phyloP scores from a whole-genome alignment of 306 rosid species.

The Dalbergia oliveri region DNA sequence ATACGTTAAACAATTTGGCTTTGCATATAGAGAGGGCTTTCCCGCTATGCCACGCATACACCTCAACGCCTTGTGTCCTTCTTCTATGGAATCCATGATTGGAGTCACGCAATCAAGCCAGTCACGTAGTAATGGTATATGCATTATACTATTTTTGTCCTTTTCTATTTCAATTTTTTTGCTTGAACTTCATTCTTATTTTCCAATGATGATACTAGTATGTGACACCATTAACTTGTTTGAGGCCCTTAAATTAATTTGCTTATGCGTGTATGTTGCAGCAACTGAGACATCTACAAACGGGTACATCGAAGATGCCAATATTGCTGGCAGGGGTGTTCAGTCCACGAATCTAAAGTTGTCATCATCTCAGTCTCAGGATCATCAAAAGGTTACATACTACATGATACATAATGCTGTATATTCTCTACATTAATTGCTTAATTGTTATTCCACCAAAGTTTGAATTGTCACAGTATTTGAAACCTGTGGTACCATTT shows the following conservation, averaged over 20 bases:
- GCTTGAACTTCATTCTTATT: background rate
- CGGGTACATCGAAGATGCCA: constrained; percentile 48
- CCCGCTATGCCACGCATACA: background rate
- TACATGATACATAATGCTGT: background rate
- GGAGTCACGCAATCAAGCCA: constrained; percentile 32
- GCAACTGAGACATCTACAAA: constrained; percentile 31
- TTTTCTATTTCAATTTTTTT: constrained; percentile 3
- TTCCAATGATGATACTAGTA: background rate
- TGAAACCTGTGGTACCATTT: background rate
- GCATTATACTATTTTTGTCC: background rate
- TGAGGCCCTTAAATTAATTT: background rate
- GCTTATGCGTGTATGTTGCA: background rate
- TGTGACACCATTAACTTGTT: background rate
- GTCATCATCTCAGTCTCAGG: constrained; percentile 16
- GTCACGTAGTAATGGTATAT: constrained; percentile 16
- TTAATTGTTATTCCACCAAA: background rate
- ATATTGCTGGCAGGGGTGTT: constrained; percentile 18
- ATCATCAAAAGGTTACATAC: constrained; percentile 19
- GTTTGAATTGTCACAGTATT: background rate
- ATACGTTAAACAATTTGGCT: too few species aligned
- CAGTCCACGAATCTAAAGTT: constrained; percentile 21
- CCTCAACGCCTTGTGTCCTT: constrained; percentile 23
- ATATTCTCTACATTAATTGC: background rate
- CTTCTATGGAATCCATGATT: constrained; percentile 40
- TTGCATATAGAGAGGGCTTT: too few species aligned